Conservation (phyloP, 2,329 filamentous ascomycete species). For the Aspergillus alliaceus region DNA sequence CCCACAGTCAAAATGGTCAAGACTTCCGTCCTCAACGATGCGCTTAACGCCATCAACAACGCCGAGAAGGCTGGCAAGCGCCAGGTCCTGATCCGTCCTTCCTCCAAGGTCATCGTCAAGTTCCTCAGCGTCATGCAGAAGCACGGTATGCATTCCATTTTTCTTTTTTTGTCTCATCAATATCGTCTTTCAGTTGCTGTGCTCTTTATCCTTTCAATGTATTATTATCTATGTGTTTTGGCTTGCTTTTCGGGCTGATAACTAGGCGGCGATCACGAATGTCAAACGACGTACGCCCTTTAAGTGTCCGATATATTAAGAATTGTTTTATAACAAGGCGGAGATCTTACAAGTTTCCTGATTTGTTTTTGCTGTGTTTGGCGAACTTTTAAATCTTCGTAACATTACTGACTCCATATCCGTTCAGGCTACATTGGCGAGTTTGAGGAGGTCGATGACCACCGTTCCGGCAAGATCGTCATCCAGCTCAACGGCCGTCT, state of each 20-base stretch:
- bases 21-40: constrained; percentile 99
- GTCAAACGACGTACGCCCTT: constrained; percentile 90
- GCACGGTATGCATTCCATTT: constrained; percentile 77
- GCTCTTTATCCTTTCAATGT: constrained; percentile 5
- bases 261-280: constrained; percentile 94
- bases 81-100: constrained; percentile 96
- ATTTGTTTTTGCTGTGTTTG: constrained; percentile 64
- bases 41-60: constrained; percentile 99
- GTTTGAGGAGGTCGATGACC: constrained; percentile 99
- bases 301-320: constrained; percentile 99
- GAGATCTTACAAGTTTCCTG: constrained; percentile 97
- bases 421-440: constrained; percentile 92
- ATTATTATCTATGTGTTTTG: neutral
- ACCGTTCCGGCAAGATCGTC: constrained; percentile 99
- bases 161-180: neutral
- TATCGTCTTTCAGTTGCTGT: constrained; percentile 42
- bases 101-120: constrained; percentile 99
- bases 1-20: constrained; percentile 89
- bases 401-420: constrained; percentile 66
- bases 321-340: constrained; percentile 55
- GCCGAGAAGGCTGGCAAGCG: constrained; percentile 99
- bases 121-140: constrained; percentile 99
- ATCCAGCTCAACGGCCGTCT: constrained; percentile 98
- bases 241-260: constrained; percentile 78
- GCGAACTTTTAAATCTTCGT: constrained; percentile 89